Conservation (phyloP, 2,329 filamentous ascomycete species). For the Paracoccidioides brasiliensis region DNA sequence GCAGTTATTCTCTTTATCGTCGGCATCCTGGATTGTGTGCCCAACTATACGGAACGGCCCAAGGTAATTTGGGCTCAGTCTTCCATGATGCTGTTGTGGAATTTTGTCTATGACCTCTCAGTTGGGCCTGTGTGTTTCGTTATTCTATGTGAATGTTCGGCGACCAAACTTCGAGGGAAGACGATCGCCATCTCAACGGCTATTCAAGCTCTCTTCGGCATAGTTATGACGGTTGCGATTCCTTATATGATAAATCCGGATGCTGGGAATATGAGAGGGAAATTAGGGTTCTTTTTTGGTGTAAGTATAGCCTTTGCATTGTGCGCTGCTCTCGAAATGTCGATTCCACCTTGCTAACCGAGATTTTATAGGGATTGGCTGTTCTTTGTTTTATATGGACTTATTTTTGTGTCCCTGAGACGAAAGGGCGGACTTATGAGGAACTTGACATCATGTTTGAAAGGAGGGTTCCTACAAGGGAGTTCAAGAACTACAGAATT, state of each 20-base stretch:
- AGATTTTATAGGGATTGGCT: constrained; percentile 6
- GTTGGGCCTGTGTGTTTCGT: constrained; percentile 34
- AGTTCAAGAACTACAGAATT: constrained; percentile 19
- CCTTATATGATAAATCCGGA: constrained; percentile 32
- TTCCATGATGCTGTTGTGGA: constrained; percentile 26
- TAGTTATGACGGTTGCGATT: constrained; percentile 28
- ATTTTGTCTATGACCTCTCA: constrained; percentile 28
- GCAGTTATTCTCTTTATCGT: constrained; percentile 25
- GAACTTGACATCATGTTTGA: constrained; percentile 31
- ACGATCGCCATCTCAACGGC: constrained; percentile 33
- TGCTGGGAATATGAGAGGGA: constrained; percentile 21
- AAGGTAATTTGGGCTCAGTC: constrained; percentile 22
- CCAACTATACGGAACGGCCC: constrained; percentile 15
- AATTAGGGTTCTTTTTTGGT: constrained; percentile 25
- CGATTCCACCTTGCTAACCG: neutral
- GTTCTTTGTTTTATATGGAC: constrained; percentile 11
- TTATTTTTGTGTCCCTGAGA: constrained; percentile 16
- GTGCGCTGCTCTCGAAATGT: neutral
- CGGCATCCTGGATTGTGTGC: constrained; percentile 29
- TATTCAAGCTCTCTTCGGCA: constrained; percentile 27
- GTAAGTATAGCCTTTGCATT: constrained; percentile 8
- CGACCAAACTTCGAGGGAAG: constrained; percentile 30
- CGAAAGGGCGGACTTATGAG: constrained; percentile 12
- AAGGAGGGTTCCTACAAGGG: constrained; percentile 24
- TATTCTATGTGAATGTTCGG: constrained; percentile 36